Evolutionary conservation across 1,284 basidiomycete species (phyloP), one percentile per base, ranked within the genome.

Genomic region (Irpex rosettiformis): DNA sequence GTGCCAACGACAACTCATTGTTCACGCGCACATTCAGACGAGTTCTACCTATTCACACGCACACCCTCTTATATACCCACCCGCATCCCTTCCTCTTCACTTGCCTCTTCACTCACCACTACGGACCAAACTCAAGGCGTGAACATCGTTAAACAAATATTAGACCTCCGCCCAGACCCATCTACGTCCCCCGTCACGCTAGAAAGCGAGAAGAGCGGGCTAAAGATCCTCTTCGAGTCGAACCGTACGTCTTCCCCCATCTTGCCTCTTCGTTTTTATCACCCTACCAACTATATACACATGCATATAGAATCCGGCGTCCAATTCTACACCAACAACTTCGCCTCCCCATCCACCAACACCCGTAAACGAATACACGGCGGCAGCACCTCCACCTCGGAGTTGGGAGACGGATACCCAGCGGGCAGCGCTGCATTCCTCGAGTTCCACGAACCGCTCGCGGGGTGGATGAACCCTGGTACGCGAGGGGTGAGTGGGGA

Each of bases 321-420:
- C 42, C 89, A 90, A 79, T 85, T 89, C 66, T 91, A 90, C 68
- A 79, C 85, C 2, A 84, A 85, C 67, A 82, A 80, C 58, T 72
- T 80, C 52, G 73, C 84, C 10, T 70, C 77, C 53, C 68, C 76
- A 25, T 68, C 68, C 10, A 77, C 73, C 33, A 83, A 80, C 25
- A 79, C 84, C 40, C 77, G 84, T 52, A 90, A 91, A 76, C 83
- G 81, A 70, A 87, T 89, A 40, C 89, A 91, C 64, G 87, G 88
- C 22, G 88, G 88, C n/a, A 86, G 85, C 28, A 10, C 30, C 30
- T 37, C 30, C 30, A 8, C 30, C 30, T 37, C 30, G 2, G 8
- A 8, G 8, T 37, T 83, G 0, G 24, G 49, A 29, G 83, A 87
- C 63, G 82, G 84, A 8, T 91, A 90, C 67, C 73, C 18, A 18